phyloP scores from a whole-genome alignment of 1,139 yeast genomes.

The Taphrina wiesneri region DNA sequence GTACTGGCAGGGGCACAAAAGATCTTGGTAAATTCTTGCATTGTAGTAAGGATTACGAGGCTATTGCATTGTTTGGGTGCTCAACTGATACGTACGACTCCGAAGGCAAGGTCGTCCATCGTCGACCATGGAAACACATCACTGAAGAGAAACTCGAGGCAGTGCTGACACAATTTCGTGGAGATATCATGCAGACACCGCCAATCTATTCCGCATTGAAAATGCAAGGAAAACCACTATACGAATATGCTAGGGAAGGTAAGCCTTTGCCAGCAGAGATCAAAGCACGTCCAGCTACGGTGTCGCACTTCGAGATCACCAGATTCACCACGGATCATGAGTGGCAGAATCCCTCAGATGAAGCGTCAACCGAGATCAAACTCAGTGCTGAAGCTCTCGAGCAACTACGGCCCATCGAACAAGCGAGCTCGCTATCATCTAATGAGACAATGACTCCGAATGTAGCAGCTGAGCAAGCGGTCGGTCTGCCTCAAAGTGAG shows the following conservation, averaged over 20 bases:
- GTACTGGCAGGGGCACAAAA: slow-evolving; percentile 89
- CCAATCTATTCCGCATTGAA: slow-evolving; percentile 93
- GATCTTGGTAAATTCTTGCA: slow-evolving; percentile 69
- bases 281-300: slow-evolving; percentile 69
- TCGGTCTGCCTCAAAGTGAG: background rate
- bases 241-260: slow-evolving; percentile 91
- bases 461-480: background rate
- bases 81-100: slow-evolving; percentile 93
- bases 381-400: slow-evolving; percentile 40
- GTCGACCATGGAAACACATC: slow-evolving; percentile 60
- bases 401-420: slow-evolving; percentile 35
- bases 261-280: slow-evolving; percentile 79
- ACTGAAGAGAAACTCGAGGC: slow-evolving; percentile 56
- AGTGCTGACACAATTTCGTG: slow-evolving; percentile 62
- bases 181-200: slow-evolving; percentile 83
- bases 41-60: slow-evolving; percentile 67
- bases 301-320: slow-evolving; percentile 57
- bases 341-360: slow-evolving; percentile 49
- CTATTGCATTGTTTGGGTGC: slow-evolving; percentile 82
- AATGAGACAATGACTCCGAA: slow-evolving; percentile 3
- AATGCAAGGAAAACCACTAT: slow-evolving; percentile 89
- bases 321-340: slow-evolving; percentile 61
- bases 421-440: slow-evolving; percentile 6
- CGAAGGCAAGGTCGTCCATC: slow-evolving; percentile 76
- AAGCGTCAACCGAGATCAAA: slow-evolving; percentile 45